Evolutionary conservation across 1,139 yeast genomes (phyloP), one percentile per base, ranked within the genome.

Genomic region (Geotrichum europaeum): DNA sequence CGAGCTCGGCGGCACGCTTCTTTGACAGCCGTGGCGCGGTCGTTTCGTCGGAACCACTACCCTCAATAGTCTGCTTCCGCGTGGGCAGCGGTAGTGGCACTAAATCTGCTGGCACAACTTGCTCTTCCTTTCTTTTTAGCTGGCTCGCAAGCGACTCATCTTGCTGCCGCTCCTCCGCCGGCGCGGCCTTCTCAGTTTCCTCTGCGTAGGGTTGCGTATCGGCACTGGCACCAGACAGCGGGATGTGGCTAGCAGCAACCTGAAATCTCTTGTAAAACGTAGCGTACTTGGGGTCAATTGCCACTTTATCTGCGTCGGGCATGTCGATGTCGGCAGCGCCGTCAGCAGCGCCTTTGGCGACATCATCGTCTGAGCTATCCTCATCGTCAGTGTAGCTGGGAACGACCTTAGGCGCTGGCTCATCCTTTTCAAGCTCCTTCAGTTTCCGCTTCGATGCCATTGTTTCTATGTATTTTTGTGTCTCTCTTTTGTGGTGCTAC

Each of bases 371-470:
- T 12, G 22, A 28, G 36, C 55, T 56, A 28, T 62, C 60, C 28
- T 62, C 65, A 13, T 63, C 66, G 28, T 64, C 64, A 28, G 65
- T 45, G 54, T 34, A 64, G 58, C 36, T 52, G 51, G 58, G 64
- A 60, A 47, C 64, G 18, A 62, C 55, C 30, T 68, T 66, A 54
- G 66, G 60, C n/a, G 66, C 65, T 56, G 63, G 61, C 20, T 62
- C 65, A n/a, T 60, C 65, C 20, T 60, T 64, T 4, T 49, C 62
- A 18, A 61, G 59, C 10, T 58, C 66, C 40, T 58, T 49, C n/a
- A 34, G 54, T 51, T 57, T 60, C 20, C 59, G 40, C 43, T 54
- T 57, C 9, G 43, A 51, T 45, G 49, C 54, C 54, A 51, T 43
- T 40, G 10, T 40, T 52, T 49, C 15, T 47, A 47, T 18, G 9